Conservation (phyloP, 331 rosid genomes). For the Arachis monticola region DNA sequence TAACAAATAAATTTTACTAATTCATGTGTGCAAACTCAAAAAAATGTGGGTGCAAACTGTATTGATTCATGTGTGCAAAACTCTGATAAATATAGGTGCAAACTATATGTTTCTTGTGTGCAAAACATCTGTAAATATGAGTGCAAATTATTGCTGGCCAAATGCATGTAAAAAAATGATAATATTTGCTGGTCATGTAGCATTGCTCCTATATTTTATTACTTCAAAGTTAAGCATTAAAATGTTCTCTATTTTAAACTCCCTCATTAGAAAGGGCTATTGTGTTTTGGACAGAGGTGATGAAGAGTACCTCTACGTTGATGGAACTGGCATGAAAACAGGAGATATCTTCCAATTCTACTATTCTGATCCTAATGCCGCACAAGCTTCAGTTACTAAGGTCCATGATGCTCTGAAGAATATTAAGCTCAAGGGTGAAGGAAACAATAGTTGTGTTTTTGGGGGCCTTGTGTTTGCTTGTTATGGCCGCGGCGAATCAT, state of each 20-base stretch:
- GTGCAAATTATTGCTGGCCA: no score
- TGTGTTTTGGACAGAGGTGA: slow-evolving; percentile 65
- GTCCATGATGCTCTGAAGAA: slow-evolving; percentile 55
- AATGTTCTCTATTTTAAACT: not conserved
- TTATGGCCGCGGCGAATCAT: slow-evolving; percentile 67
- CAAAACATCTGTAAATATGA: no score
- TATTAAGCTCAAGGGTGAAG: slow-evolving; percentile 37
- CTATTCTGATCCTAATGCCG: slow-evolving; percentile 61
- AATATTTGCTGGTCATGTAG: no score
- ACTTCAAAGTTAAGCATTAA: not conserved
- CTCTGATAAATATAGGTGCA: no score
- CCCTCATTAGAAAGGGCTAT: not conserved
- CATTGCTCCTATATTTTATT: not conserved
- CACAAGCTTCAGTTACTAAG: slow-evolving; percentile 46
- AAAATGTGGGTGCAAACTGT: no score
- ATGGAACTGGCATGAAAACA: slow-evolving; percentile 67
- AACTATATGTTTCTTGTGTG: no score
- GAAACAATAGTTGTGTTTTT: slow-evolving; percentile 45
- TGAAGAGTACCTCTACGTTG: slow-evolving; percentile 67
- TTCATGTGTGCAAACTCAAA: no score
- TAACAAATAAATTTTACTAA: no score
- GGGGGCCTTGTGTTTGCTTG: slow-evolving; percentile 77
- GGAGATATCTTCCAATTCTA: slow-evolving; percentile 81
- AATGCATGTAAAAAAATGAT: no score
- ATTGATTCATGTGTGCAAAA: no score